phyloP scores from a whole-genome alignment of 2,329 filamentous ascomycete genomes.

The Aspergillus fischeri region DNA sequence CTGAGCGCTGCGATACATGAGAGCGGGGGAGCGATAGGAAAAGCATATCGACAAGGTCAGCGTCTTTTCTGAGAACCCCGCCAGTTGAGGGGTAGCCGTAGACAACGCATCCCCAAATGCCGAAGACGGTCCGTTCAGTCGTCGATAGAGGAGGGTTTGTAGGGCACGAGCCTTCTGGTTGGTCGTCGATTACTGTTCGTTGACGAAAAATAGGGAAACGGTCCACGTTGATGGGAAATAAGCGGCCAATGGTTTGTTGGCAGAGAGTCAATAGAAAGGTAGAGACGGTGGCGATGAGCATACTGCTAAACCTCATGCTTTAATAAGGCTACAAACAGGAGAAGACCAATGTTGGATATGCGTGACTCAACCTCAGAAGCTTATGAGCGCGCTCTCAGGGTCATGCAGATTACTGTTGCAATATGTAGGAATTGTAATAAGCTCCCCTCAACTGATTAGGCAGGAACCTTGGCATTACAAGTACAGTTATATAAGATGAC shows the following conservation, averaged over 20 bases:
- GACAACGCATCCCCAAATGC: constrained; percentile 6
- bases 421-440: too few relatives aligned
- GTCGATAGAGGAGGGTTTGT: constrained; percentile 4
- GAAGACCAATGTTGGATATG: background rate
- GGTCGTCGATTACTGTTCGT: constrained; percentile 1
- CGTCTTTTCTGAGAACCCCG: constrained; percentile 11
- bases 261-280: background rate
- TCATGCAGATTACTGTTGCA: too few relatives aligned
- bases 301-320: background rate
- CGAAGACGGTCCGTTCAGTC: constrained; percentile 9
- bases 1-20: constrained; percentile 5
- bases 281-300: background rate
- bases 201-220: constrained; percentile 2
- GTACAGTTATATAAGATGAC: too few relatives aligned
- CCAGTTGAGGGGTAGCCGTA: constrained; percentile 16
- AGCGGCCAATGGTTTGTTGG: constrained; percentile 4
- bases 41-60: constrained; percentile 12
- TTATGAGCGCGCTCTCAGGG: too few relatives aligned
- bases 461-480: too few relatives aligned
- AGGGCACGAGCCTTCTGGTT: background rate
- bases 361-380: background rate
- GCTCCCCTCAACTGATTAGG: too few relatives aligned
- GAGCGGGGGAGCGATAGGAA: constrained; percentile 12
- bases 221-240: constrained; percentile 3
- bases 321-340: background rate